phyloP scores from a whole-genome alignment of 345 rosid species.

The Salix viminalis region DNA sequence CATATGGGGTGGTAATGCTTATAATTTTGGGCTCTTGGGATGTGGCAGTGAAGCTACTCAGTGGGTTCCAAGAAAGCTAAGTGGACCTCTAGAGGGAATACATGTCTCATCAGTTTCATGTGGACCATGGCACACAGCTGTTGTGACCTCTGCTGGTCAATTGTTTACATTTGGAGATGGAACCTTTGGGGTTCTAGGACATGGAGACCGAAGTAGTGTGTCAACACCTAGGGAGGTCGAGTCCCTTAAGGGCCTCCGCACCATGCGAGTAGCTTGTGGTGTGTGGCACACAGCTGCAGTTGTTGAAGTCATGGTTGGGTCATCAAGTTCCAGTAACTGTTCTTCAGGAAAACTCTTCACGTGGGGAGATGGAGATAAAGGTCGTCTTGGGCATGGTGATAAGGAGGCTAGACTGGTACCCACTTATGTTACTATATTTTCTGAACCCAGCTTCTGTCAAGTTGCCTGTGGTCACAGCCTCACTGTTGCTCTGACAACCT shows the following conservation, averaged over 20 bases:
- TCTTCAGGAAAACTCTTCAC: constrained; percentile 55
- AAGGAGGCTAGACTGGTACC: constrained; percentile 48
- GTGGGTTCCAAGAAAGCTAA: constrained; percentile 54
- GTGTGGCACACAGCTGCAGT: constrained; percentile 83
- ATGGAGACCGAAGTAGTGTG: constrained; percentile 52
- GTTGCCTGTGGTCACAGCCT: constrained; percentile 64
- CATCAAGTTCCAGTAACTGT: constrained; percentile 17
- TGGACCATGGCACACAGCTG: constrained; percentile 79
- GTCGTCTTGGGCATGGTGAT: constrained; percentile 61
- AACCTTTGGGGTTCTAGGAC: constrained; percentile 75
- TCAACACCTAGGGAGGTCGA: constrained; percentile 63
- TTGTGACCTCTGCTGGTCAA: constrained; percentile 57
- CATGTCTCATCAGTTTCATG: constrained; percentile 63
- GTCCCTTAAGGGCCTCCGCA: constrained; percentile 52
- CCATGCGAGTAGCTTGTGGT: constrained; percentile 60
- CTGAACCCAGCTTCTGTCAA: constrained; percentile 43
- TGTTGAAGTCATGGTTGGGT: constrained; percentile 37
- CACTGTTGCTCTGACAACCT: constrained; percentile 44
- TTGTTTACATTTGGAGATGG: constrained; percentile 82
- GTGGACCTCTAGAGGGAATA: constrained; percentile 52
- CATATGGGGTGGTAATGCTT: constrained; percentile 64
- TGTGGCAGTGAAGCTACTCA: constrained; percentile 51
- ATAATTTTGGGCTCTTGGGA: constrained; percentile 56
- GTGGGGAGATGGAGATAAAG: constrained; percentile 65
- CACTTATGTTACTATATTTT: constrained; percentile 40